Evolutionary conservation across 164 flowering plant species (phyloP).

Genomic region (Chimonanthus praecox): DNA sequence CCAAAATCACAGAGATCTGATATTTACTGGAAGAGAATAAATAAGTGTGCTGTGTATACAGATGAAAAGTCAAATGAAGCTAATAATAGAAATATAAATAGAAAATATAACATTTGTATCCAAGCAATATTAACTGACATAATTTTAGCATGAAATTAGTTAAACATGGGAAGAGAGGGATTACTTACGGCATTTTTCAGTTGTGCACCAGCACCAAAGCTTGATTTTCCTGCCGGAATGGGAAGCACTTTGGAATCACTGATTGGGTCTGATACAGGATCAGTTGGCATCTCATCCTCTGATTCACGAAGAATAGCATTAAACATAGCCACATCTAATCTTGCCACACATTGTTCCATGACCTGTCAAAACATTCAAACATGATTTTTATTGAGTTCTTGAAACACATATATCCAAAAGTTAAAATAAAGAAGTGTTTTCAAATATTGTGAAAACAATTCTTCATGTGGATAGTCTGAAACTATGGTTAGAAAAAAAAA

Average conservation of each 20-base stretch:
- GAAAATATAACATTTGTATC: neutral
- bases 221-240: conserved; percentile 74
- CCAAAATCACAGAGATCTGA: neutral
- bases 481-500: too few relatives aligned
- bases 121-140: neutral
- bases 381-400: neutral
- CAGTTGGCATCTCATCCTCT: conserved; percentile 86
- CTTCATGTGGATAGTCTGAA: too few relatives aligned
- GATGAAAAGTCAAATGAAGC: neutral
- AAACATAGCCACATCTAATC: conserved; percentile 96
- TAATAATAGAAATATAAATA: neutral
- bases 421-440: neutral
- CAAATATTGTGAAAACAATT: neutral
- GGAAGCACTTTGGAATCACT: conserved; percentile 80
- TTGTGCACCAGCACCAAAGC: conserved; percentile 93
- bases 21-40: neutral
- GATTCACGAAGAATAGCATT: conserved; percentile 95
- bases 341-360: conserved; percentile 80
- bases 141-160: neutral
- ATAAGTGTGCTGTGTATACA: neutral
- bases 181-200: conserved; percentile 83
- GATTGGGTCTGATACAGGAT: conserved; percentile 93
- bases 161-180: neutral
- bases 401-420: neutral
- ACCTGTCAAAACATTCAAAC: conserved; percentile 38